Evolutionary conservation across 176 grass and related monocot species (phyloP), one percentile per base, ranked within the genome.

Genomic region (Hsuehochloa calcarea): DNA sequence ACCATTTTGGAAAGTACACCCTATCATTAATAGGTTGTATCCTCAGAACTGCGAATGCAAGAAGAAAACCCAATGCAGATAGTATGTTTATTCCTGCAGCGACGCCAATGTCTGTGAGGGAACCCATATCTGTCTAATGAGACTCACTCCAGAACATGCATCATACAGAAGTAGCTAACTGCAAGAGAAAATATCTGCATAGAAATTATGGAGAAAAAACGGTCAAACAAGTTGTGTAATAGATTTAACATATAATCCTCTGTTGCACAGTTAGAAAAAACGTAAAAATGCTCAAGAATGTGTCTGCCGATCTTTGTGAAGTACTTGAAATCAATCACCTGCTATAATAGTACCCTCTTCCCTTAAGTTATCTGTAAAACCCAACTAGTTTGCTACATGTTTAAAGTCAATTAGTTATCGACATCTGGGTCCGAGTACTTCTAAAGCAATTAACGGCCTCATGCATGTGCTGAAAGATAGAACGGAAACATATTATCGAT

Each of bases 1-100:
- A 94, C 92, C 95, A 97, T 86, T 91, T 97, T 51, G 95, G 95
- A 83, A 97, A 97, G 80, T 94, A 97, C 5, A 97, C 95, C 64
- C 92, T 86, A 77, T 97, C 95, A 74, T 97, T 97, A 50, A 94
- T 75, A 51, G 95, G 95, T 17, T 97, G 95, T 80, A 94, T 89
- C 79, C 95, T 77, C 22, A 97, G 70, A 85, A 97, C 41, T 17
- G 92, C 95, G 79, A 97, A 97, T 60, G 89, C 90, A 29, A 97
- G 74, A 52, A 97, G 90, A 80, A 97, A 97, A 35, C 87, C 81
- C 55, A 93, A 34, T 47, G 92, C 90, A n/a, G 95, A 94, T 49
- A 89, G 66, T 83, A 97, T 93, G 69, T 94, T 97, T 85, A 97
- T 91, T 49, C 88, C 84, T 1, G 95, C 95, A 12, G 92, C 80